A percentile compares a stretch with the other conserved stretches of the same genome.
Evolutionary conservation across 345 rosid species (phyloP).

Genomic region (Crucihimalaya himalaica): DNA sequence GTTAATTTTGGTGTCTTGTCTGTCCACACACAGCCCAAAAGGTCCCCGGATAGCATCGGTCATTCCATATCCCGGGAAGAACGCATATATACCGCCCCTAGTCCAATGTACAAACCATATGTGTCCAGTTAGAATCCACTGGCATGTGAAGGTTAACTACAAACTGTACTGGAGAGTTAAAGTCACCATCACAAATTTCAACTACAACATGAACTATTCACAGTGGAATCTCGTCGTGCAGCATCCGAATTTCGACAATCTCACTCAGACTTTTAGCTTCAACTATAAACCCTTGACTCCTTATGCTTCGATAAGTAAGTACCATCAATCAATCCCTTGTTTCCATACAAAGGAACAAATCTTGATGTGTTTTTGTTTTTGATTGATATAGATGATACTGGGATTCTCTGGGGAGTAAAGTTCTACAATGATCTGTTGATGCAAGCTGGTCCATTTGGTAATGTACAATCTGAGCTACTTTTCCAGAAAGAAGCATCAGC

Average conservation of each 20-base stretch:
- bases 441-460: slow-evolving; percentile 61
- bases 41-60: slow-evolving; percentile 40
- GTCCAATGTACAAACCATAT: slow-evolving; percentile 67
- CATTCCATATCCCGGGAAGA: slow-evolving; percentile 35
- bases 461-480: slow-evolving; percentile 67
- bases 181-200: slow-evolving; percentile 67
- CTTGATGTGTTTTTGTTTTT: neutral
- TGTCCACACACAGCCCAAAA: slow-evolving; percentile 20
- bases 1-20: neutral
- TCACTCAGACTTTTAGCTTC: slow-evolving; percentile 60
- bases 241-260: slow-evolving; percentile 67
- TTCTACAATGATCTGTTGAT: slow-evolving; percentile 63
- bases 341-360: slow-evolving; percentile 1
- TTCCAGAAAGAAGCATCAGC: slow-evolving; percentile 57
- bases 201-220: slow-evolving; percentile 62
- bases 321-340: slow-evolving; percentile 2
- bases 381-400: slow-evolving; percentile 55
- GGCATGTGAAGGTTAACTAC: slow-evolving; percentile 73
- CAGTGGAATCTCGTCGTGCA: slow-evolving; percentile 71
- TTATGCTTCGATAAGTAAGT: slow-evolving; percentile 58
- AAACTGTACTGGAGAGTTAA: slow-evolving; percentile 69
- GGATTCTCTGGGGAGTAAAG: slow-evolving; percentile 67
- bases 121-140: slow-evolving; percentile 73
- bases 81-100: slow-evolving; percentile 42
- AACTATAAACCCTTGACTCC: slow-evolving; percentile 57